Evolutionary conservation across 2,329 filamentous ascomycete genomes (phyloP).

Genomic region (Penicillium digitatum): DNA sequence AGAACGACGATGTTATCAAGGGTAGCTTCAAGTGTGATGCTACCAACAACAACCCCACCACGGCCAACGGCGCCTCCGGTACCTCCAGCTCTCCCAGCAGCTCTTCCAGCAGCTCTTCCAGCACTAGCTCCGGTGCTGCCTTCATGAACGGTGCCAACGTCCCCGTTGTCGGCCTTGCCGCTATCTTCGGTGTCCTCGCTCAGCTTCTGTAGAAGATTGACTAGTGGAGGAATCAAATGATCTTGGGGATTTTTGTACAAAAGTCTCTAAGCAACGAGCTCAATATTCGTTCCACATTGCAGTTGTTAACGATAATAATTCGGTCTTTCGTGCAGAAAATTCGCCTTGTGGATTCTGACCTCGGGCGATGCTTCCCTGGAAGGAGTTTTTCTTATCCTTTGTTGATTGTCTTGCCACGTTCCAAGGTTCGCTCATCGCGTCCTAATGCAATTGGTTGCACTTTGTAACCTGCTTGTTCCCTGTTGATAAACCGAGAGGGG

Average conservation of each 20-base stretch:
- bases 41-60: constrained; percentile 35
- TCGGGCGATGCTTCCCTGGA: constrained; percentile 15
- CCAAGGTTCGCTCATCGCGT: constrained; percentile 10
- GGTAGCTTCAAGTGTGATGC: constrained; percentile 47
- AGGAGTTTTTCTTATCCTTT: constrained; percentile 22
- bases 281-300: constrained; percentile 30
- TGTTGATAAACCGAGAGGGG: constrained; percentile 1
- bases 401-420: constrained; percentile 18
- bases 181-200: constrained; percentile 45
- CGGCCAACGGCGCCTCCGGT: constrained; percentile 33
- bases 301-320: constrained; percentile 45
- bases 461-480: constrained; percentile 11
- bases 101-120: constrained; percentile 18
- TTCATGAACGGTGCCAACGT: constrained; percentile 35
- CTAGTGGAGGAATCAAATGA: constrained; percentile 17
- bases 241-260: constrained; percentile 36
- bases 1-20: constrained; percentile 43
- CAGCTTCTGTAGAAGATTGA: constrained; percentile 46
- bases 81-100: constrained; percentile 27
- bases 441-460: constrained; percentile 25
- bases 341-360: constrained; percentile 25
- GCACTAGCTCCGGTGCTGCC: constrained; percentile 38
- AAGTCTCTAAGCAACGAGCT: constrained; percentile 36
- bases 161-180: constrained; percentile 42
- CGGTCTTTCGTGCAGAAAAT: constrained; percentile 33